These are phyloP conservation scores for Paraconiothyrium brasiliense DNA, from an alignment of 2,329 filamentous ascomycete genomes.

Conservation along the genomic window DNA sequence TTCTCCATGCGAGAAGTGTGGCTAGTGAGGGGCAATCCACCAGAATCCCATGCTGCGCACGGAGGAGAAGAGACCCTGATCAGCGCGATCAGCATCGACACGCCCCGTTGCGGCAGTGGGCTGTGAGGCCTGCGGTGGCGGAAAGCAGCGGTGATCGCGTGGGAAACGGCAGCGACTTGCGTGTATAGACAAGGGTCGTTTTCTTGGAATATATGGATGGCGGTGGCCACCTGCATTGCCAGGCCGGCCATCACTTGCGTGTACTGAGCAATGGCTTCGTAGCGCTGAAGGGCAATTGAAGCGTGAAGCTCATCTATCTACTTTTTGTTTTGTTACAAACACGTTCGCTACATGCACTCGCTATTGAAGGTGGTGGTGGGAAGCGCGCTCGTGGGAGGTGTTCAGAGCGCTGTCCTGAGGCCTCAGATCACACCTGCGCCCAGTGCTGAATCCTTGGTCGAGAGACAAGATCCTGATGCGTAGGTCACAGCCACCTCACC, in stretches of 20 bases:
- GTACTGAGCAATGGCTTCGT: constrained; percentile 28
- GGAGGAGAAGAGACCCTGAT: constrained; percentile 36
- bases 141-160: constrained; percentile 15
- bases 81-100: constrained; percentile 16
- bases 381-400: constrained; percentile 22
- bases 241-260: constrained; percentile 17
- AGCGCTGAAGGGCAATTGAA: constrained; percentile 14
- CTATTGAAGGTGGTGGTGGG: constrained; percentile 29
- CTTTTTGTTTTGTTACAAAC: constrained; percentile 20
- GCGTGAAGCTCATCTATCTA: constrained; percentile 8
- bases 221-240: constrained; percentile 4
- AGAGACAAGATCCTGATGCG: constrained; percentile 43
- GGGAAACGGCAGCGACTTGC: background rate
- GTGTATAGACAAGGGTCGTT: constrained; percentile 1
- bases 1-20: constrained; percentile 23
- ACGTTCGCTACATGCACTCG: constrained; percentile 40
- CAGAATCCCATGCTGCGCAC: constrained; percentile 25
- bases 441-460: constrained; percentile 19
- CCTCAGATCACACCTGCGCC: constrained; percentile 44
- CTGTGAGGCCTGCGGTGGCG: constrained; percentile 31
- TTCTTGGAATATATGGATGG: constrained; percentile 4
- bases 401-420: constrained; percentile 21
- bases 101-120: constrained; percentile 25
- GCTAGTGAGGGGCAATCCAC: constrained; percentile 40
- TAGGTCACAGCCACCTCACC: constrained; percentile 26